These are phyloP conservation scores for Debaryomyces coudertii DNA, from an alignment of 1,139 yeast genomes.

Conservation along the genomic window DNA sequence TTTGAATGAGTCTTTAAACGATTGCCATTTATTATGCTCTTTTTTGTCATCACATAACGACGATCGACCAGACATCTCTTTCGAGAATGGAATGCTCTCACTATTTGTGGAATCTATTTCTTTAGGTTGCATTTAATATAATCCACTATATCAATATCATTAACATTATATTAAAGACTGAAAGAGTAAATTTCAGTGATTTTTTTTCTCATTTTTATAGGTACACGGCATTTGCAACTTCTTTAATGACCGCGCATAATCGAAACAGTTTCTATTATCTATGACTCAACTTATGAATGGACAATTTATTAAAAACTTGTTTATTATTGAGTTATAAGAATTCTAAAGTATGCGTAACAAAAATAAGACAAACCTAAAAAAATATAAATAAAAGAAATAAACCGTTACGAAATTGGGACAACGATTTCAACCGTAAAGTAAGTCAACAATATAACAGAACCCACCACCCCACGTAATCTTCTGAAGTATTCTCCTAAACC, in stretches of 20 bases:
- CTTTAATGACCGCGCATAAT: background rate
- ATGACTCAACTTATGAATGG: background rate
- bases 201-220: background rate
- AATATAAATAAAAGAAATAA: slow-evolving; percentile 1
- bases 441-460: slow-evolving; percentile 61
- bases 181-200: background rate
- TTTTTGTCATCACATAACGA: slow-evolving; percentile 5
- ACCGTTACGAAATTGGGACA: background rate
- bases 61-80: background rate
- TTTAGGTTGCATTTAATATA: slow-evolving; percentile 2
- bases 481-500: slow-evolving; percentile 52
- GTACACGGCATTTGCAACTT: slow-evolving; percentile 4
- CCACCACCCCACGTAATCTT: slow-evolving; percentile 72
- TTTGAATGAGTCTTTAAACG: slow-evolving; percentile 45
- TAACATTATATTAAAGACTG: no score
- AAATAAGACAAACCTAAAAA: slow-evolving; percentile 2
- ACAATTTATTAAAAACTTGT: background rate
- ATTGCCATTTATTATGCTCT: slow-evolving; percentile 34
- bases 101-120: slow-evolving; percentile 3
- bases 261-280: background rate
- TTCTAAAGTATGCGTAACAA: background rate
- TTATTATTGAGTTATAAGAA: background rate
- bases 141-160: background rate
- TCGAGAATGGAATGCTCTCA: slow-evolving; percentile 1
- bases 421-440: slow-evolving; percentile 50